These are phyloP conservation scores for Populus trichocarpa DNA, from an alignment of 441 rosid species.

Conservation along the genomic window DNA sequence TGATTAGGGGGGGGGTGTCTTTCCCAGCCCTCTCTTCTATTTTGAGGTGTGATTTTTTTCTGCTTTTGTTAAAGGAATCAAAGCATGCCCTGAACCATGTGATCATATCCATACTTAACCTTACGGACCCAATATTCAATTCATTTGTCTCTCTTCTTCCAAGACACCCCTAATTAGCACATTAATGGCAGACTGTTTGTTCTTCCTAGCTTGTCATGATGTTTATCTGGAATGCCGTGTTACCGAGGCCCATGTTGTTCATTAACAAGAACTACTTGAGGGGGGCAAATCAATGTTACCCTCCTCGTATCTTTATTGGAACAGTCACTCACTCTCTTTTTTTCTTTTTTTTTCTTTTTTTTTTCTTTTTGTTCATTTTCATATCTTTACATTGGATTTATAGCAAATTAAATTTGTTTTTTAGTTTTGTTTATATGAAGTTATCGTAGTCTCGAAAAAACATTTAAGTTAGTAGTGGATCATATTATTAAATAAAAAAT, in stretches of 20 bases:
- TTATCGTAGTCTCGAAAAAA: too few relatives aligned
- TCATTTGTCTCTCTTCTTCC: not conserved
- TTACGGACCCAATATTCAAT: slow-evolving; percentile 18
- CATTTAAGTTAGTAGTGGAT: too few relatives aligned
- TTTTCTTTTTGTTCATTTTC: too few relatives aligned
- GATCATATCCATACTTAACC: slow-evolving; percentile 40
- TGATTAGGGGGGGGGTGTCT: slow-evolving; percentile 27
- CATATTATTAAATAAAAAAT: too few relatives aligned
- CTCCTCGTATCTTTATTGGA: not conserved
- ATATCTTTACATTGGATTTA: too few relatives aligned
- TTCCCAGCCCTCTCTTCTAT: slow-evolving; percentile 6
- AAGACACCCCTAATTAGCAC: too few relatives aligned
- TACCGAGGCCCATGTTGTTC: not conserved
- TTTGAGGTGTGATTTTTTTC: slow-evolving; percentile 6
- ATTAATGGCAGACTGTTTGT: not conserved
- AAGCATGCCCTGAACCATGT: slow-evolving; percentile 57
- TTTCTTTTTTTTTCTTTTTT: too few relatives aligned
- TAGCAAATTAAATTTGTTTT: too few relatives aligned
- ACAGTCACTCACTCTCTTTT: too few relatives aligned
- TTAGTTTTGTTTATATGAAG: too few relatives aligned
- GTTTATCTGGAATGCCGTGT: not conserved
- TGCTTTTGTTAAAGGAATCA: slow-evolving; percentile 48
- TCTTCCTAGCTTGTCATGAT: slow-evolving; percentile 1
- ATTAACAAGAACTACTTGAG: not conserved
- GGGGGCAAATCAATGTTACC: not conserved